Conservation (phyloP, 345 rosid genomes). For the Dipteronia sinensis region DNA sequence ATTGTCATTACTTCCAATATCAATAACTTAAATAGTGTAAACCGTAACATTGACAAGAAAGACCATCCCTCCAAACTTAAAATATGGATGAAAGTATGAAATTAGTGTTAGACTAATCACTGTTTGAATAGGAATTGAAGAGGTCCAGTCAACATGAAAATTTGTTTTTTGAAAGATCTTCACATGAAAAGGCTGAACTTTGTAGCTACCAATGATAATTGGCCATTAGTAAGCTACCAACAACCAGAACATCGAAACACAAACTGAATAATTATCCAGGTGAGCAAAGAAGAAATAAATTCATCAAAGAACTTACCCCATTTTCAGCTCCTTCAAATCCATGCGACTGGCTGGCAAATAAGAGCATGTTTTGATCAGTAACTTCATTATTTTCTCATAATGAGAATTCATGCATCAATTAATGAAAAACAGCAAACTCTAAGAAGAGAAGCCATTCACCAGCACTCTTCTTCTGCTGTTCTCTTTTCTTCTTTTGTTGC, state of each 20-base stretch:
- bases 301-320: conserved; percentile 59
- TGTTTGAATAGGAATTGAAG: not conserved
- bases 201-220: not conserved
- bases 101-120: not conserved
- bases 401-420: conserved; percentile 19
- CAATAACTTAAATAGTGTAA: not conserved
- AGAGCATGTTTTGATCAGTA: conserved; percentile 37
- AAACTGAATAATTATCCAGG: not conserved
- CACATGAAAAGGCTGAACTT: not conserved
- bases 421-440: conserved; percentile 28
- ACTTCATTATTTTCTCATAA: conserved; percentile 17
- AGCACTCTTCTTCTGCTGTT: conserved; percentile 85
- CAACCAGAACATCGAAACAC: not conserved
- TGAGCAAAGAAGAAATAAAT: not conserved
- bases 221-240: not conserved
- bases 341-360: conserved; percentile 57
- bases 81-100: conserved; percentile 5
- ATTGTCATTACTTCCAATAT: not conserved
- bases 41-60: not conserved
- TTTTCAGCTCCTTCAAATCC: conserved; percentile 88
- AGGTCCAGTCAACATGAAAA: not conserved
- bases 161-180: not conserved
- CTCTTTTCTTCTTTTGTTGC: conserved; percentile 79
- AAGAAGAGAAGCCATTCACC: conserved; percentile 35
- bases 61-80: not conserved